Conservation (phyloP, 306 rosid species). For the Cotoneaster glaucophyllus region DNA sequence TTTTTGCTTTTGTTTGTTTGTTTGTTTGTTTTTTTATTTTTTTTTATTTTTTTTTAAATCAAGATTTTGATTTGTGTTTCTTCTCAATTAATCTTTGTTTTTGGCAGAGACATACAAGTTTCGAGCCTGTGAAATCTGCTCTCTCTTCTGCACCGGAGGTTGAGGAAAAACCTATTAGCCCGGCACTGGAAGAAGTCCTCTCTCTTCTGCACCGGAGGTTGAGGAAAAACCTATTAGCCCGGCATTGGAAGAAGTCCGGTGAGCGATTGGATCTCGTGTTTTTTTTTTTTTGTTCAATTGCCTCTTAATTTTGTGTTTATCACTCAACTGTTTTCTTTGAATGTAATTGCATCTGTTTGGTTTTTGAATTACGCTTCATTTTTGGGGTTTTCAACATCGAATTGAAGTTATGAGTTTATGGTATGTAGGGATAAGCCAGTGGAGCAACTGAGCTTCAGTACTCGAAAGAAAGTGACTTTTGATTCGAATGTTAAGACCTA, state of each 20-base stretch:
- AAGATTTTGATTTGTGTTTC: not conserved
- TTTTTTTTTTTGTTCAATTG: not conserved
- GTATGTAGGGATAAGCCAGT: conserved; percentile 42
- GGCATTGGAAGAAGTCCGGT: conserved; percentile 33
- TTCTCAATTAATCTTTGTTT: not conserved
- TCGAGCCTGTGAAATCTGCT: conserved; percentile 32
- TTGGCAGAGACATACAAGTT: conserved; percentile 36
- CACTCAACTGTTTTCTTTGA: not conserved
- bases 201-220: too few species aligned
- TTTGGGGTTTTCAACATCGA: not conserved
- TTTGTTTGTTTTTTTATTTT: too few species aligned
- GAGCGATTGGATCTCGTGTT: conserved; percentile 16
- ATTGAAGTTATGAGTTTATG: conserved; percentile 8
- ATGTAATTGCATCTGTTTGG: not conserved
- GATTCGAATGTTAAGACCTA: conserved; percentile 71
- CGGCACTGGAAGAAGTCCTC: too few species aligned
- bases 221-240: too few species aligned
- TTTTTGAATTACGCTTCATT: not conserved
- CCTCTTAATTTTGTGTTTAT: not conserved
- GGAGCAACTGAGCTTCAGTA: conserved; percentile 38
- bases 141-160: conserved; percentile 26
- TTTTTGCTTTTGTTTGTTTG: not conserved
- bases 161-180: conserved; percentile 19
- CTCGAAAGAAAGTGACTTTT: conserved; percentile 72
- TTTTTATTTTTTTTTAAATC: too few species aligned